Conservation (phyloP, 2,329 filamentous ascomycete genomes). For the Penicillium sp. region DNA sequence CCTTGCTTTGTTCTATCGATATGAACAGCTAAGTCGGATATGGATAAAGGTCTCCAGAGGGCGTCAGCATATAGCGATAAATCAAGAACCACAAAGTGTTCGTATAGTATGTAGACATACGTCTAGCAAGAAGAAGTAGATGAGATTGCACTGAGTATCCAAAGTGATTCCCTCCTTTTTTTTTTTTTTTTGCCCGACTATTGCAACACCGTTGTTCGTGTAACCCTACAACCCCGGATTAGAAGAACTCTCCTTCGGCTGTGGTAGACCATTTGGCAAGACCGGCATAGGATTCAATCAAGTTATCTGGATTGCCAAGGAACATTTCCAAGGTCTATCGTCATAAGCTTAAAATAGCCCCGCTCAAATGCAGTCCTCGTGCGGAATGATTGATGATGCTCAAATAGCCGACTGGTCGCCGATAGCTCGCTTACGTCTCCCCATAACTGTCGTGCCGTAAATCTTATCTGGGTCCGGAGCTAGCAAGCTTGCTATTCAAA, state of each 20-base stretch:
- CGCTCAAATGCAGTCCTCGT: not conserved
- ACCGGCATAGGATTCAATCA: not conserved
- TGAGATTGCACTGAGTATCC: not conserved
- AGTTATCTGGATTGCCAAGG: not conserved
- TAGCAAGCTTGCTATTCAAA: conserved; percentile 1
- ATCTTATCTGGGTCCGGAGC: conserved; percentile 6
- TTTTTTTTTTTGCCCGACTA: not conserved
- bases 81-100: not conserved
- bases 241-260: not conserved
- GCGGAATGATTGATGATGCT: not conserved
- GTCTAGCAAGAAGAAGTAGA: not conserved
- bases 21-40: not conserved
- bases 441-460: not conserved
- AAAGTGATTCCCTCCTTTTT: not conserved
- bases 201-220: conserved; percentile 14
- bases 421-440: not conserved
- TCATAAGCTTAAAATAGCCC: not conserved
- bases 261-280: not conserved
- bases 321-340: not conserved
- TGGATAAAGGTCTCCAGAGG: not conserved
- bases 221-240: conserved; percentile 4
- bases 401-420: conserved; percentile 1
- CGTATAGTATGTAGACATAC: not conserved
- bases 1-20: not conserved
- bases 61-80: not conserved